A percentile compares a stretch with the other conserved stretches of the same genome.
phyloP scores from a whole-genome alignment of 768 basidiomycete species.

The Tylopilus sp. region DNA sequence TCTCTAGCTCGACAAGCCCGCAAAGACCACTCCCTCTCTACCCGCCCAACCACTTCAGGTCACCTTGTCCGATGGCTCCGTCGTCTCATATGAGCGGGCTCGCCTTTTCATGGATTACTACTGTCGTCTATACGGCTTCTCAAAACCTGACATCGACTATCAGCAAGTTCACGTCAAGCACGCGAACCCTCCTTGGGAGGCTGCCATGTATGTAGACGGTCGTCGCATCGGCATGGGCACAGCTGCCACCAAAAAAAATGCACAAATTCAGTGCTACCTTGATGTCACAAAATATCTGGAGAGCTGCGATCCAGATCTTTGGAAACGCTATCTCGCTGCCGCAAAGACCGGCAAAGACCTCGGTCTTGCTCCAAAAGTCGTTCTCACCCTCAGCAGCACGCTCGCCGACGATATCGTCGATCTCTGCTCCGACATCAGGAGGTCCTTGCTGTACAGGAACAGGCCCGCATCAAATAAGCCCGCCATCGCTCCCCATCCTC shows the following conservation, averaged over 20 bases:
- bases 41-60: slow-evolving; percentile 20
- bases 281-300: slow-evolving; percentile 89
- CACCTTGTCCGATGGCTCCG: slow-evolving; percentile 57
- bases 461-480: slow-evolving; percentile 40
- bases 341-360: slow-evolving; percentile 64
- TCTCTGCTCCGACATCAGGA: slow-evolving; percentile 62
- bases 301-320: slow-evolving; percentile 75
- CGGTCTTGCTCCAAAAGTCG: slow-evolving; percentile 66
- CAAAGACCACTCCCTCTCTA: slow-evolving; percentile 14
- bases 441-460: slow-evolving; percentile 63
- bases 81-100: slow-evolving; percentile 67
- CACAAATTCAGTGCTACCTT: slow-evolving; percentile 71
- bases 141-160: slow-evolving; percentile 66
- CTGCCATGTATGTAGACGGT: slow-evolving; percentile 70
- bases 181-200: slow-evolving; percentile 53
- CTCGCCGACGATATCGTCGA: slow-evolving; percentile 71
- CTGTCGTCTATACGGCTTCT: slow-evolving; percentile 73
- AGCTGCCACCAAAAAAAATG: slow-evolving; percentile 64
- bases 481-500: neutral
- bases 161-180: slow-evolving; percentile 29
- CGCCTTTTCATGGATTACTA: slow-evolving; percentile 95
- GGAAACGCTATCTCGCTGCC: slow-evolving; percentile 65
- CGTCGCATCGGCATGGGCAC: slow-evolving; percentile 80
- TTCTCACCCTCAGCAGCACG: slow-evolving; percentile 57
- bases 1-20: slow-evolving; percentile 27